Evolutionary conservation across 768 basidiomycete species (phyloP), one percentile per base, ranked within the genome.

Genomic region (Lepiota brunneoincarnata): DNA sequence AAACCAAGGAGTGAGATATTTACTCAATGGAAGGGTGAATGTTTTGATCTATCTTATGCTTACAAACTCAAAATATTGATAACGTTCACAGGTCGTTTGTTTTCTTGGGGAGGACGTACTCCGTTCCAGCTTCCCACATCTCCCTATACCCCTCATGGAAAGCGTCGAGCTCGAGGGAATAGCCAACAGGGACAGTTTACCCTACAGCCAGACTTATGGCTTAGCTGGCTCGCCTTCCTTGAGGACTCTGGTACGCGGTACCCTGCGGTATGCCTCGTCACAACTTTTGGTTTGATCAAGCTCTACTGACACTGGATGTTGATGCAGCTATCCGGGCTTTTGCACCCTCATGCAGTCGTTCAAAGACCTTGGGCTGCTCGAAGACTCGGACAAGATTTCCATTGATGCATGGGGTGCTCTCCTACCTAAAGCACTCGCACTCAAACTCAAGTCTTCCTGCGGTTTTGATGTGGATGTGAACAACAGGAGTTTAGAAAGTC

Each of bases 151-250:
- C 15, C 69, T 75, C 10, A 78, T 47, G 46, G 9, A 42, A 12
- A 31, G 81, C 2, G 74, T 91, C 39, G 73, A 71, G 43, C 69
- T 96, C 14, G 93, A 98, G 62, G 94, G 94, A 0, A 68, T 96
- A 1, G 84, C 95, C 18, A 98, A 98, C 66, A 74, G 93, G 24
- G 80, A 95, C 63, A 91, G 89, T 59, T 62, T 94, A 6, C 69
- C 76, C 0, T 97, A 98, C 62, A 76, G 76, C 0, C 68, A 75
- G 4, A 77, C 79, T 2, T 97, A 97, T 67, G 72, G 75, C 0
- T 72, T 93, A 73, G 1, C 47, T 61, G 38, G 20, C 18, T 14
- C 57, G 4, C 62, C 72, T 0, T 66, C 64, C 5, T 59, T 89
- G 53, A 74, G 79, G 46, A 88, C 91, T 1, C 71, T 95, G 46